phyloP scores from a whole-genome alignment of 225 moss, liverwort and hornwort species.

The Antitrichia curtipendula region DNA sequence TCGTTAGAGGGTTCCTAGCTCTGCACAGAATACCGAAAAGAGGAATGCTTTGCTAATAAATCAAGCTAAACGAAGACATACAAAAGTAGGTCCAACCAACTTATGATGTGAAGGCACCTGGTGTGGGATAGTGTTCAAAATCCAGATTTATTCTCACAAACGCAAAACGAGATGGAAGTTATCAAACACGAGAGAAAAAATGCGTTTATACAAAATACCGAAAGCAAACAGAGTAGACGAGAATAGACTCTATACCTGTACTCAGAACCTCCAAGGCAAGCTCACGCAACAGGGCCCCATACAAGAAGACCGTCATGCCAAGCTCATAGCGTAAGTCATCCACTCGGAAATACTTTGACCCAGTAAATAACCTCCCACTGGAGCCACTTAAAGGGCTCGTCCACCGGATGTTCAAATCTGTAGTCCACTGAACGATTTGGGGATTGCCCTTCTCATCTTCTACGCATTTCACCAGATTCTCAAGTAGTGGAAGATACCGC shows the following conservation, averaged over 20 bases:
- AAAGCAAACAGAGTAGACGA: neutral
- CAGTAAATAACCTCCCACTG: conserved; percentile 53
- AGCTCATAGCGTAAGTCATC: conserved; percentile 97
- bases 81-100: neutral
- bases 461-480: conserved; percentile 79
- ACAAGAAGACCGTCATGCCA: conserved; percentile 76
- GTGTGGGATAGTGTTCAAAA: too few species aligned
- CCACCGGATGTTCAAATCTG: conserved; percentile 81
- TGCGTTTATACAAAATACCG: neutral
- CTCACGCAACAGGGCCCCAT: conserved; percentile 77
- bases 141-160: neutral
- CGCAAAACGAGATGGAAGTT: neutral
- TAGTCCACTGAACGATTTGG: conserved; percentile 76
- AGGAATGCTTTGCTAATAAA: neutral
- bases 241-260: conserved; percentile 34
- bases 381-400: conserved; percentile 81
- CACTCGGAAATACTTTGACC: conserved; percentile 79
- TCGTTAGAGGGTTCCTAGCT: neutral
- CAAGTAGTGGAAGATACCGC: conserved; percentile 81
- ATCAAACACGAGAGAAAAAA: neutral
- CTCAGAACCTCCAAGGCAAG: conserved; percentile 85
- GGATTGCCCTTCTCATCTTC: conserved; percentile 47
- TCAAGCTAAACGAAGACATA: neutral
- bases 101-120: neutral
- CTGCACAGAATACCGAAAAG: neutral